Base-by-base conservation (phyloP, 106 monocot genomes). In the Phalaenopsis aphrodite region DNA sequence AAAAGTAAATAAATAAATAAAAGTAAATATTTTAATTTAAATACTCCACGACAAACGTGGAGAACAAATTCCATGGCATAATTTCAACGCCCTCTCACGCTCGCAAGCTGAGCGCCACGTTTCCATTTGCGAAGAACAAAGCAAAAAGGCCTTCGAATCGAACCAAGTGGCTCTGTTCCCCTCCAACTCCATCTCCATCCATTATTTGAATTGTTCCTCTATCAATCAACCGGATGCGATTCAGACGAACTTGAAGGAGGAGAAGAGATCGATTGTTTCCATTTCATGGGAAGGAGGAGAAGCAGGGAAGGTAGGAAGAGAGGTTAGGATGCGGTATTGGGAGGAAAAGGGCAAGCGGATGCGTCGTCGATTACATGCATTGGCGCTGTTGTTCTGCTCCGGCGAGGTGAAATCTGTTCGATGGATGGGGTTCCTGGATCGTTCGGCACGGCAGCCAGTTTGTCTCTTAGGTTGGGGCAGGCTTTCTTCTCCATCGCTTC, bases 401-500 rank as follows among this genome's bases (percentile, higher is more conserved):
- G 48, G 48, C 23, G 76, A 76, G 76, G 48, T 76, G 2, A 49
- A 36, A 24, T 48, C 55, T 67, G 71, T 83, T 42, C 78, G 71
- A 83, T 83, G 83, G 72, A 73, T 58, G 36, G 14, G 52, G 55
- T 24, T 11, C 71, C 83, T 52, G 78, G 78, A 10, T 69, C 83
- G 42, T 37, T 78, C 56, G 78, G 83, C 72, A 78, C 83, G 42
- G 71, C 56, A n/a, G 78, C 58, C 72, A 78, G 83, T 69, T 78
- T 83, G 78, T 78, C 21, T 18, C 72, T 83, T 71, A 78, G 83
- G 83, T 10, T 83, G 36, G 83, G 83, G 42, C 83, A 83, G 73
- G 56, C 52, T 8, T 41, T 83, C 56, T 83, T 83, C 73, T 83
- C 83, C 39, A 11, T 67, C 18, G 83, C 78, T 21, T 83, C 83